Evolutionary conservation across 306 rosid genomes (phyloP), one percentile per base, ranked within the genome.

Genomic region (Vigna hirtella): DNA sequence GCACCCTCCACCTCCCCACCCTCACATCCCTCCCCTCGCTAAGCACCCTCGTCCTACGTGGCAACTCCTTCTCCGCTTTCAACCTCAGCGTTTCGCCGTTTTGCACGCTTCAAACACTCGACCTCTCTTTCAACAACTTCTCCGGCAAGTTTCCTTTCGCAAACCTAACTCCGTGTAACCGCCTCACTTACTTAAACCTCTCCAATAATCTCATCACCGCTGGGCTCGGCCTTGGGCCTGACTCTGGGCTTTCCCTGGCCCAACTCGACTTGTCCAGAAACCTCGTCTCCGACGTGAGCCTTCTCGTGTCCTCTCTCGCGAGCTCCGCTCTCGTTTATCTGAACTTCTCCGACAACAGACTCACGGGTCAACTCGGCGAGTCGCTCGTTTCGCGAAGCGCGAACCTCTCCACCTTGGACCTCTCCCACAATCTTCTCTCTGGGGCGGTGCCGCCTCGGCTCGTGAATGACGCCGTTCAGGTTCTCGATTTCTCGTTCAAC

Each of bases 51-150:
- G 1, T 71, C 6, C 43, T 91, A 20, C 85, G 71, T 56, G 83
- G 59, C 52, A 91, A 91, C 43, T 80, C 73, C 10, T 91, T 91
- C 88, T 38, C 82, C 1, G 49, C 76, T 5, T 83, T 71, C 12
- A 84, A 87, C 66, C 72, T 82, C 47, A 28, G 82, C 20, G 79
- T 77, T 52, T 70, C 88, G 3, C 9, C 78, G 4, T 47, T 30
- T 4, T 89, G 90, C 45, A 11, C 65, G 7, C 86, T 91, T 22
- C 73, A 71, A 34, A 77, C 77, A 3, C 80, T 91, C 13, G 92
- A 91, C 87, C 66, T 91, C 72, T 91, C 96, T 9, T 66, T 77
- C 32, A 91, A 87, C 90, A 86, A 87, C 80, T 38, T 89, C 66
- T 79, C 93, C 0, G 89, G 77, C 16, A 48, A 1, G 47, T 83